Base-by-base conservation (phyloP, 2,329 filamentous ascomycete genomes). In the Colletotrichum shisoi region DNA sequence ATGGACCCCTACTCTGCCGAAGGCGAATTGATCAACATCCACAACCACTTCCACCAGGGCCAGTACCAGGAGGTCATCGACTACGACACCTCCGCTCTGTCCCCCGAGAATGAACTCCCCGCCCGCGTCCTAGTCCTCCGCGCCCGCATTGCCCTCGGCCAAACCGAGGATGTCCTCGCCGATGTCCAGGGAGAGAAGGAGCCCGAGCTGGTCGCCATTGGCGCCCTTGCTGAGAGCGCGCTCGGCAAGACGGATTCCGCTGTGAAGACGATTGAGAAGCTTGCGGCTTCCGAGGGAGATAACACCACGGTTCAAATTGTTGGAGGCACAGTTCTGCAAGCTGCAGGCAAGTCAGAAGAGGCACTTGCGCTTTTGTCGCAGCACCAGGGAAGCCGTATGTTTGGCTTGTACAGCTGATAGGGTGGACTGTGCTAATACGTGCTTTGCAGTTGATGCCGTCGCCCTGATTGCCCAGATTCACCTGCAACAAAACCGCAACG, bases 391-490 rank as follows among this genome's bases (percentile, higher is more conserved):
- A 96, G 87, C 76, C 89, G 92, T 95, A 83, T 72, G 90, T 85
- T 62, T 49, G 63, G 11, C 4, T 42, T n/a, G 11, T 7, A 11
- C 17, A 11, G 19, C 7, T 13, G 8, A 13, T 15, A 21, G 44
- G 24, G 24, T 21, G 13, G 45, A 17, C 8, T 17, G 21, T 49
- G 58, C 69, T 70, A 53, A 70, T 45, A 52, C 57, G n/a, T 24
- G 21, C 3, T 44, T n/a, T 57, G 21, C 65, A 89, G 86, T 89
- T 67, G 87, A 89, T 71, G 91, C 92, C 62, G 92, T 97, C 59
- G 91, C 94, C 51, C 82, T 98, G 69, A 94, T 95, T 71, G 89
- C 94, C 37, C 94, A 99, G 78, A 96, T 98, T 72, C 90, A 97
- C 75, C 88, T 98, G 11, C 86, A 92, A 72, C 93, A 97, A 76